These are phyloP conservation scores for Ceratocystis lukuohia DNA, from an alignment of 2,329 filamentous ascomycete genomes.

Conservation along the genomic window DNA sequence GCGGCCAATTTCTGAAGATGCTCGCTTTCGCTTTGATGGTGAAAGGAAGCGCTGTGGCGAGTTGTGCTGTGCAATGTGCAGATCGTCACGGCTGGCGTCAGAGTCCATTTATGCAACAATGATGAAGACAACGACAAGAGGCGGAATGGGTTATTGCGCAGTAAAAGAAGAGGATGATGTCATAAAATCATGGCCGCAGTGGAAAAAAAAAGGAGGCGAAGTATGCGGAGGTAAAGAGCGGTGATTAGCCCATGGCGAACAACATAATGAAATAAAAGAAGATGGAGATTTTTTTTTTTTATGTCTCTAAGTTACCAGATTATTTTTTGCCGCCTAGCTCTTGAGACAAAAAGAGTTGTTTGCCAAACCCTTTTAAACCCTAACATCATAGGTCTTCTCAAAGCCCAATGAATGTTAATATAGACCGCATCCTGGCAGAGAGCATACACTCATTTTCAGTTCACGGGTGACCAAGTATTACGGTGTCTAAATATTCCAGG, in stretches of 20 bases:
- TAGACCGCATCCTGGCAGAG: no score
- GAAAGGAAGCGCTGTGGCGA: neutral
- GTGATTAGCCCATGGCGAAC: neutral
- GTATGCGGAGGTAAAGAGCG: neutral
- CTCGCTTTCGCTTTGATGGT: neutral
- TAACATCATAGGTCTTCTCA: no score
- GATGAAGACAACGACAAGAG: neutral
- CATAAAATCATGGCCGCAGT: neutral
- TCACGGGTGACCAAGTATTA: no score
- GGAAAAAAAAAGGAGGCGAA: neutral
- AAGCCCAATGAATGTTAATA: no score
- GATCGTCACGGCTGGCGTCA: neutral
- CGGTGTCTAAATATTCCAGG: no score
- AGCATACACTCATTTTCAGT: no score
- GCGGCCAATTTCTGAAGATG: neutral
- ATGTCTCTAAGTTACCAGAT: neutral
- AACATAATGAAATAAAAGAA: no score
- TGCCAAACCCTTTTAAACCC: no score
- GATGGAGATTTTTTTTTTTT: neutral
- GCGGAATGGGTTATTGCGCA: neutral
- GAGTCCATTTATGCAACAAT: neutral
- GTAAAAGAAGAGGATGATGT: neutral
- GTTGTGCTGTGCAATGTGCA: neutral
- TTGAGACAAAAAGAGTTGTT: no score
- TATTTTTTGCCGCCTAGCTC: no score